Conservation (phyloP, 495 filamentous ascomycete genomes). For the Bacidia gigantensis region DNA sequence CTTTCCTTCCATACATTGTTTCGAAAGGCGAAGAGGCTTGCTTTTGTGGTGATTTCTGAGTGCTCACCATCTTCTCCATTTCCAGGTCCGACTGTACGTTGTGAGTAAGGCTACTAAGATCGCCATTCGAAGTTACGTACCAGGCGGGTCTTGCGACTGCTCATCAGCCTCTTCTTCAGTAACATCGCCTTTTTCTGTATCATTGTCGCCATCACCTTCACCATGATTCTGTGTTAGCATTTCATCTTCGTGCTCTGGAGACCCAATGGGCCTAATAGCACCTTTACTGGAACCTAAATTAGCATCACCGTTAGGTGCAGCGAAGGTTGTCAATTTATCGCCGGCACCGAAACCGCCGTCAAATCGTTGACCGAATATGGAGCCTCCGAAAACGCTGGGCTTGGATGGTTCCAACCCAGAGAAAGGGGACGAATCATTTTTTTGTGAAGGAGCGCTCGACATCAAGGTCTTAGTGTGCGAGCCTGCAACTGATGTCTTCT, state of each 20-base stretch:
- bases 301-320: slow-evolving; percentile 41
- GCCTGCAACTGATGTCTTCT: too few relatives aligned
- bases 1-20: slow-evolving; percentile 78
- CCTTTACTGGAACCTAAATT: slow-evolving; percentile 40
- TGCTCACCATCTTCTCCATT: slow-evolving; percentile 55
- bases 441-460: neutral
- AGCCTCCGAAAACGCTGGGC: slow-evolving; percentile 25
- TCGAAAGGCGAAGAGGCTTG: slow-evolving; percentile 64
- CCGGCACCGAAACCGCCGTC: slow-evolving; percentile 38
- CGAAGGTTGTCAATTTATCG: slow-evolving; percentile 50
- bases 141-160: slow-evolving; percentile 50
- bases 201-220: slow-evolving; percentile 34
- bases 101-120: slow-evolving; percentile 8
- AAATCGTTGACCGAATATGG: slow-evolving; percentile 39
- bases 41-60: slow-evolving; percentile 43
- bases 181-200: slow-evolving; percentile 22
- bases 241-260: slow-evolving; percentile 41
- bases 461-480: too few relatives aligned
- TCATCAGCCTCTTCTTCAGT: slow-evolving; percentile 45
- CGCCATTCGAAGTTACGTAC: slow-evolving; percentile 31
- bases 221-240: slow-evolving; percentile 31
- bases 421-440: slow-evolving; percentile 20
- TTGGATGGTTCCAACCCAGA: slow-evolving; percentile 20
- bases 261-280: slow-evolving; percentile 57
- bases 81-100: slow-evolving; percentile 47